These are phyloP conservation scores for Plasmodium coatneyi DNA, from an alignment of 169 alveolate genomes.

Conservation along the genomic window DNA sequence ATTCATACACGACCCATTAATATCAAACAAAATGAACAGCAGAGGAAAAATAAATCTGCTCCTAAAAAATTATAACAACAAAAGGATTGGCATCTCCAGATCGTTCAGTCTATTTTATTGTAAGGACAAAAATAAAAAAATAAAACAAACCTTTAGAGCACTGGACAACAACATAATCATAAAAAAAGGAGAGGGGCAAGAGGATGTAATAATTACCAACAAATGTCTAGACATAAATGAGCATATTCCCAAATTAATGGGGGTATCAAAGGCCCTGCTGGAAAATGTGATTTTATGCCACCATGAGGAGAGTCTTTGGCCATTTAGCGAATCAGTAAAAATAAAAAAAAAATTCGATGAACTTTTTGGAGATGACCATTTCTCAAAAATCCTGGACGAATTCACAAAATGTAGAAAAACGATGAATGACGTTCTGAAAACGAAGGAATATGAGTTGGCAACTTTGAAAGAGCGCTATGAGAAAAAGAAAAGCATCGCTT, in stretches of 20 bases:
- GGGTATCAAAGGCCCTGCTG: constrained; percentile 93
- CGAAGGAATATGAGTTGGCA: constrained; percentile 67
- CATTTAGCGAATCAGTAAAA: constrained; percentile 93
- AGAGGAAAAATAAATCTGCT: constrained; percentile 91
- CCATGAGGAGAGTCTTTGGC: constrained; percentile 98
- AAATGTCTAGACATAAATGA: constrained; percentile 92
- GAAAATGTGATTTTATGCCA: constrained; percentile 98
- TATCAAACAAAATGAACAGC: constrained; percentile 88
- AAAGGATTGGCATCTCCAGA: constrained; percentile 82
- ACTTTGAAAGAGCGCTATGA: constrained; percentile 6
- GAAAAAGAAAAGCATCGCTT: constrained; percentile 12
- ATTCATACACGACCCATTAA: constrained; percentile 94
- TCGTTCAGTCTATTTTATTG: constrained; percentile 86
- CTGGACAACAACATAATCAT: constrained; percentile 29
- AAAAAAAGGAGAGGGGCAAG: constrained; percentile 57
- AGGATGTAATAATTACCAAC: constrained; percentile 78
- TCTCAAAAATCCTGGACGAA: constrained; percentile 80
- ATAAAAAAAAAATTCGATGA: constrained; percentile 97
- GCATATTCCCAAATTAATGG: constrained; percentile 95
- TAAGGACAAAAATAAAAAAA: constrained; percentile 78
- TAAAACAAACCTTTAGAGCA: constrained; percentile 83
- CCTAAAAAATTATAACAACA: constrained; percentile 79
- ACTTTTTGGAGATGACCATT: constrained; percentile 90
- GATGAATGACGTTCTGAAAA: constrained; percentile 49
- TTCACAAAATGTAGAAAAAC: constrained; percentile 61